Conservation (phyloP, 1,139 yeast species). For the Eremothecium sinecaudum region DNA sequence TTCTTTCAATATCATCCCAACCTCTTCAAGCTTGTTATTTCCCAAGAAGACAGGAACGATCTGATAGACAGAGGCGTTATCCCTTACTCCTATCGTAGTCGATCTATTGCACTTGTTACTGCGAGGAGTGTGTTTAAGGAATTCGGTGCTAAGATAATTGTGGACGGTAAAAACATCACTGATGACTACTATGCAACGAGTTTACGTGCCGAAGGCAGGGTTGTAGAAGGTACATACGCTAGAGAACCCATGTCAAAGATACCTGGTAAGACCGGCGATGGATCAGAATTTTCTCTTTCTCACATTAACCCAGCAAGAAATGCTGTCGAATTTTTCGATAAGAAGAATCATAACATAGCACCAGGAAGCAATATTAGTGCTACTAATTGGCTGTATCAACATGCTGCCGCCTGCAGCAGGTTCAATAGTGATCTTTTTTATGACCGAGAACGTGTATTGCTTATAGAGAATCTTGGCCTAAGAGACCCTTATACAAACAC, state of each 20-base stretch:
- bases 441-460: constrained; percentile 42
- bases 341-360: constrained; percentile 31
- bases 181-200: constrained; percentile 87
- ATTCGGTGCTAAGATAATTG: constrained; percentile 79
- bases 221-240: constrained; percentile 66
- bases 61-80: constrained; percentile 72
- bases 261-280: constrained; percentile 14
- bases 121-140: constrained; percentile 86
- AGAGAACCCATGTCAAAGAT: constrained; percentile 35
- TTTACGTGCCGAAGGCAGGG: constrained; percentile 61
- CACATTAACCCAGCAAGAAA: constrained; percentile 25
- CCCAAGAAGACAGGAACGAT: constrained; percentile 73
- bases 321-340: constrained; percentile 29
- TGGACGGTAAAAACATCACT: constrained; percentile 67
- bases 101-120: constrained; percentile 81
- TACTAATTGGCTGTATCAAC: constrained; percentile 80
- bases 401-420: constrained; percentile 65
- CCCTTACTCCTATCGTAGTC: constrained; percentile 85
- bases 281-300: constrained; percentile 13
- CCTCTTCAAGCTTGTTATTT: constrained; percentile 64
- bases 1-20: constrained; percentile 73
- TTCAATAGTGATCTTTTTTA: constrained; percentile 56
- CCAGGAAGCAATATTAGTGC: constrained; percentile 42
- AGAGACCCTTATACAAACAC: constrained; percentile 81
- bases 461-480: constrained; percentile 45